Conservation (phyloP, 495 filamentous ascomycete species). For the Neurospora sp. region DNA sequence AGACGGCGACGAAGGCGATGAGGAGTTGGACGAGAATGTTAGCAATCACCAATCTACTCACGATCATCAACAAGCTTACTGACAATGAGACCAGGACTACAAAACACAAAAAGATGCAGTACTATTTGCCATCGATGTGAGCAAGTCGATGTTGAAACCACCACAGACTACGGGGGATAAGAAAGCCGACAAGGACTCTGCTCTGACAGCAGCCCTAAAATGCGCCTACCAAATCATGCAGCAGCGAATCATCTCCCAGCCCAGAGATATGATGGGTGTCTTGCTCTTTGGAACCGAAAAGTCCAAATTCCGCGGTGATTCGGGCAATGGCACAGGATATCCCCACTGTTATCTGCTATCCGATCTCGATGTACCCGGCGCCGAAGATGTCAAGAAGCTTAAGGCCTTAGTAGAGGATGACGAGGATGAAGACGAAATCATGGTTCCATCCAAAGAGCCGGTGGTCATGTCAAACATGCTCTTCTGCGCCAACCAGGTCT, state of each 20-base stretch:
- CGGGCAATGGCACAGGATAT: conserved; percentile 56
- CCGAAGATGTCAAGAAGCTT: conserved; percentile 73
- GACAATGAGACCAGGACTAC: conserved; percentile 52
- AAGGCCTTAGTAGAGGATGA: conserved; percentile 60
- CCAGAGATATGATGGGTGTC: conserved; percentile 95
- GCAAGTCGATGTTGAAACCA: conserved; percentile 70
- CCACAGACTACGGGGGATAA: conserved; percentile 56
- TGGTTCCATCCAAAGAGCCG: conserved; percentile 58
- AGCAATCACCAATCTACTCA: conserved; percentile 8
- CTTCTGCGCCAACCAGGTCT: conserved; percentile 93
- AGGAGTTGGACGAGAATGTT: conserved; percentile 67
- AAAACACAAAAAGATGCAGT: conserved; percentile 92
- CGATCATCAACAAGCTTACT: neutral
- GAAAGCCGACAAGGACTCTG: conserved; percentile 62
- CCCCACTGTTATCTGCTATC: conserved; percentile 88
- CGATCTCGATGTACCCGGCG: conserved; percentile 80
- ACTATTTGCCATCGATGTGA: conserved; percentile 92
- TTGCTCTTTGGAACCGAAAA: conserved; percentile 87
- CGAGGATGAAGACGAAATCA: conserved; percentile 58
- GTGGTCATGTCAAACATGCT: conserved; percentile 83
- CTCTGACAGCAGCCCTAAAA: conserved; percentile 75
- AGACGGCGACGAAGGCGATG: conserved; percentile 56
- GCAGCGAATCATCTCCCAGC: conserved; percentile 93
- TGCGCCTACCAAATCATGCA: conserved; percentile 94
- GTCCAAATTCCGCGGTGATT: conserved; percentile 69